phyloP scores from a whole-genome alignment of 1,284 basidiomycete species.

The Apiotrichum domesticum region DNA sequence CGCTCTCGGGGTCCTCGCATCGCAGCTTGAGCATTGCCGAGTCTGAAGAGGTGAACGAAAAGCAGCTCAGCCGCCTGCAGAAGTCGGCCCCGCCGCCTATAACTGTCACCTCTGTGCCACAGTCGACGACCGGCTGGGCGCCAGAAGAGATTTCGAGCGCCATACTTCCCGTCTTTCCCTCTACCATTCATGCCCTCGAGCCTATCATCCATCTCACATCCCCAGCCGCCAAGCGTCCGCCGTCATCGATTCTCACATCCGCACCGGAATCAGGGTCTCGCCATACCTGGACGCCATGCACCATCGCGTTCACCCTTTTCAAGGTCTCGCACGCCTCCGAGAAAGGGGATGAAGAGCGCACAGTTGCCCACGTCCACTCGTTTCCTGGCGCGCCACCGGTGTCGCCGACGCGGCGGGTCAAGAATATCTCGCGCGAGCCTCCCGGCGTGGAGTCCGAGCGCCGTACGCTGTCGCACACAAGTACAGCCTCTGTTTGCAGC shows the following conservation, averaged over 20 bases:
- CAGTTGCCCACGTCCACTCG: slow-evolving; percentile 16
- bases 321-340: slow-evolving; percentile 17
- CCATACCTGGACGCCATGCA: slow-evolving; percentile 15
- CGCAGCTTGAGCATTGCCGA: neutral
- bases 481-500: slow-evolving; percentile 10
- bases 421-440: neutral
- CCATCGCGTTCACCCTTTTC: slow-evolving; percentile 17
- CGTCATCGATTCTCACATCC: slow-evolving; percentile 9
- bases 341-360: slow-evolving; percentile 14
- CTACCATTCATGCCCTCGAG: slow-evolving; percentile 19
- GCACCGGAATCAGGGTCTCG: slow-evolving; percentile 18
- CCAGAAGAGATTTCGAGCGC: slow-evolving; percentile 13
- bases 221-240: slow-evolving; percentile 8
- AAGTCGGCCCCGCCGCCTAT: too few species aligned
- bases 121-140: neutral
- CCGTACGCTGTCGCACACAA: slow-evolving; percentile 8
- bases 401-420: too few species aligned
- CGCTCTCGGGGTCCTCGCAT: neutral
- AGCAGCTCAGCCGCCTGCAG: too few species aligned
- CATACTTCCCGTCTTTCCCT: slow-evolving; percentile 30
- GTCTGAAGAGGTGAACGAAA: too few species aligned
- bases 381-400: neutral
- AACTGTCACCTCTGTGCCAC: too few species aligned
- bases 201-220: slow-evolving; percentile 29
- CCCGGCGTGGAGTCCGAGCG: slow-evolving; percentile 16